Base-by-base conservation (phyloP, 495 filamentous ascomycete genomes). In the Aspergillus heteromorphus region DNA sequence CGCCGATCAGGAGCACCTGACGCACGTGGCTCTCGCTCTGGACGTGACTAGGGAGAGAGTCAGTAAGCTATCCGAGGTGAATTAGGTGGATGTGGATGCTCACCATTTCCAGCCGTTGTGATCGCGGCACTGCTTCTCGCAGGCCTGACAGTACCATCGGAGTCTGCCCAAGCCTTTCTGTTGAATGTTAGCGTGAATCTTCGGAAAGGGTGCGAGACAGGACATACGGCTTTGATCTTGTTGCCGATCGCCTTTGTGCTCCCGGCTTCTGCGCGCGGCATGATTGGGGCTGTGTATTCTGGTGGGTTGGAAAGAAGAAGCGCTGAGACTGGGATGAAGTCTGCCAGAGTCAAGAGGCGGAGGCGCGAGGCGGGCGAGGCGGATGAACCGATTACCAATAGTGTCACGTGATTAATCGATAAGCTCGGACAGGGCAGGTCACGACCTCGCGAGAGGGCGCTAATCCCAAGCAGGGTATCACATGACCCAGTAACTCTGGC, bases 241-340 rank as follows among this genome's bases (percentile, higher is more conserved):
- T 97, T 97, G 70, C 78, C 81, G 45, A 97, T 79, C 57, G 88
- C 80, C 64, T 97, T 97, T 4, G 84, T 89, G 25, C 82, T 84
- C 20, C 93, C 95, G 18, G 88, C 84, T 76, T 97, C 93, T 55
- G 95, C 95, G 73, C 86, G 86, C 51, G 87, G 87, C 95, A 97
- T 98, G n/a, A 63, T 87, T 75, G 13, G 48, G 10, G 21, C 13
- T 23, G 43, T 36, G 29, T 6, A 45, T 7, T 4, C 19, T 21
- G 25, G 31, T 4, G 13, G 17, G 21, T 10, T 17, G 13, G 13
- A 4, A 31, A 14, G 50, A 42, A 38, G 48, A 21, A 31, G 34
- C 27, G 41, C n/a, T 27, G 42, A 16, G n/a, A n/a, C n/a, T n/a
- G n/a, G n/a, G n/a, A n/a, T n/a, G n/a, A n/a, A n/a, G n/a, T n/a